Evolutionary conservation across 371 early-diverging fungal genomes (phyloP).

Genomic region (Entomophthora muscae): DNA sequence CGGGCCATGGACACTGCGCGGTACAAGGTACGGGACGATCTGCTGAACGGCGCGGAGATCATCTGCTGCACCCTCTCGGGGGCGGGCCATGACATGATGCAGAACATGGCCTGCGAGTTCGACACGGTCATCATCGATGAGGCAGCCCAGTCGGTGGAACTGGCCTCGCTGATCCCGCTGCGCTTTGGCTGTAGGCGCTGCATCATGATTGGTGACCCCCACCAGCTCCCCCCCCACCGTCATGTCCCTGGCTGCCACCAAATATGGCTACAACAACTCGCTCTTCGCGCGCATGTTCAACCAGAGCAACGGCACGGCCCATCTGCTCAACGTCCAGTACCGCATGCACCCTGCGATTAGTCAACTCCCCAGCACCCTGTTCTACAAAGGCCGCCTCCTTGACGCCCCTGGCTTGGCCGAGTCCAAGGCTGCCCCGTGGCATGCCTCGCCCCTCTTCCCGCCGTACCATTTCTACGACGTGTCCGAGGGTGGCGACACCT

Average conservation of each 20-base stretch:
- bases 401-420: conserved; percentile 59
- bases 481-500: conserved; percentile 42
- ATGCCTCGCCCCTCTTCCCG: conserved; percentile 31
- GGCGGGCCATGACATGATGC: conserved; percentile 70
- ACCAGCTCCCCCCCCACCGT: conserved; percentile 92
- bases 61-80: conserved; percentile 71
- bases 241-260: conserved; percentile 48
- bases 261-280: conserved; percentile 69
- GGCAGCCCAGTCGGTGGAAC: conserved; percentile 92
- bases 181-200: conserved; percentile 64
- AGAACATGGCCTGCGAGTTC: conserved; percentile 35
- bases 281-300: conserved; percentile 73
- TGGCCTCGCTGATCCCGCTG: conserved; percentile 78
- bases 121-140: conserved; percentile 91
- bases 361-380: conserved; percentile 55
- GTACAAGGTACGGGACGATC: conserved; percentile 36
- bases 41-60: conserved; percentile 47
- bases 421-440: conserved; percentile 58
- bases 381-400: conserved; percentile 55
- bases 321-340: conserved; percentile 82
- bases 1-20: conserved; percentile 28
- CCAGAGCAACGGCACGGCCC: conserved; percentile 34
- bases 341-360: conserved; percentile 95
- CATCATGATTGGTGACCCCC: conserved; percentile 94
- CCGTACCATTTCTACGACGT: conserved; percentile 74